phyloP scores from a whole-genome alignment of 2,329 filamentous ascomycete species.

The Thermoascus crustaceus region DNA sequence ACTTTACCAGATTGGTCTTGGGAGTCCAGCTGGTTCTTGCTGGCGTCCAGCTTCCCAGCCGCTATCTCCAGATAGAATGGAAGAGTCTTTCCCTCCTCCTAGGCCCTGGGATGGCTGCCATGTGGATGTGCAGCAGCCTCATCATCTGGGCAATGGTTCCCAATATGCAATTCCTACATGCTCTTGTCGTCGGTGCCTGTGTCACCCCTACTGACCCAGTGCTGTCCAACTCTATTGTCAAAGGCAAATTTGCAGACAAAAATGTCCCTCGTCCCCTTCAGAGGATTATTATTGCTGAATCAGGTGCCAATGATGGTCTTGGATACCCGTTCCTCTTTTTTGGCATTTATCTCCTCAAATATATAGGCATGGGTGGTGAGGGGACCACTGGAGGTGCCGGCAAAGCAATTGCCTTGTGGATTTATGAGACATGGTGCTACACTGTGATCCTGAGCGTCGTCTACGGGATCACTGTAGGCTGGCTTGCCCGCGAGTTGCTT shows the following conservation, averaged over 20 bases:
- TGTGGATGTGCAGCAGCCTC: conserved; percentile 79
- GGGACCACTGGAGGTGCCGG: conserved; percentile 51
- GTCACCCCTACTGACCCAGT: conserved; percentile 91
- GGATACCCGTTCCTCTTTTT: conserved; percentile 86
- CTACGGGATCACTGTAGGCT: conserved; percentile 71
- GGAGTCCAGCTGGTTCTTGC: conserved; percentile 86
- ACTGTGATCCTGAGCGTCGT: conserved; percentile 68
- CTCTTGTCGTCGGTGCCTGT: conserved; percentile 72
- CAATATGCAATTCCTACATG: conserved; percentile 63
- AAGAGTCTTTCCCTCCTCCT: conserved; percentile 65
- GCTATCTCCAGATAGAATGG: conserved; percentile 73
- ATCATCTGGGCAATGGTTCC: conserved; percentile 71
- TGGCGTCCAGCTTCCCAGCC: conserved; percentile 76
- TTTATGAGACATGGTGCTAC: conserved; percentile 78
- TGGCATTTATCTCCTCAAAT: conserved; percentile 75
- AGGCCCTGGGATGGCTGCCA: conserved; percentile 73
- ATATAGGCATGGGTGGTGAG: conserved; percentile 51
- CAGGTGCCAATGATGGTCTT: conserved; percentile 79
- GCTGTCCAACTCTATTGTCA: conserved; percentile 80
- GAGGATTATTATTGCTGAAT: conserved; percentile 72
- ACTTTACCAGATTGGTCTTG: conserved; percentile 78
- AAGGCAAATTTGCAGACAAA: conserved; percentile 86
- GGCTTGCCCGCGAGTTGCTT: conserved; percentile 71
- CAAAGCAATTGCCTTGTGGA: conserved; percentile 70
- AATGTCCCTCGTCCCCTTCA: conserved; percentile 78